These are phyloP conservation scores for Priceomyces carsonii DNA, from an alignment of 805 yeast species.

Conservation along the genomic window DNA sequence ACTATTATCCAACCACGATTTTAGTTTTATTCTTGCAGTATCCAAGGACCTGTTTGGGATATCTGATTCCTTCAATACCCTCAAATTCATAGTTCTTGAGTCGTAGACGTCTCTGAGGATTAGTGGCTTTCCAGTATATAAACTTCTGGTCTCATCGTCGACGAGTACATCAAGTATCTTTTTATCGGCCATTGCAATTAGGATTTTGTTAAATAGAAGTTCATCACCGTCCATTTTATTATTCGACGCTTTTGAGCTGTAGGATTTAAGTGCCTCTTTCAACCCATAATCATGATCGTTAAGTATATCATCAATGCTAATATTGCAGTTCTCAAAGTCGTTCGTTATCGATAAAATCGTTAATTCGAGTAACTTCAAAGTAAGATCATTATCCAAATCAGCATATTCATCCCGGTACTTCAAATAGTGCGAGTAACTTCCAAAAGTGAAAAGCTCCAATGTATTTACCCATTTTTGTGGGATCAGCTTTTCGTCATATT, in stretches of 20 bases:
- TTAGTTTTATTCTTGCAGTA: slow-evolving; percentile 17
- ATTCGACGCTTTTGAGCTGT: background rate
- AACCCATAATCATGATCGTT: slow-evolving; percentile 16
- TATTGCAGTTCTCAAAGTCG: slow-evolving; percentile 20
- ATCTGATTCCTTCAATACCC: slow-evolving; percentile 26
- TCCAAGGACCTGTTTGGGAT: slow-evolving; percentile 18
- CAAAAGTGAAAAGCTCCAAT: slow-evolving; percentile 41
- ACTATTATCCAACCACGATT: slow-evolving; percentile 23
- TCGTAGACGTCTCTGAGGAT: slow-evolving; percentile 35
- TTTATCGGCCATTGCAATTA: slow-evolving; percentile 27
- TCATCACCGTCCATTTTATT: background rate
- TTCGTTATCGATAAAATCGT: slow-evolving; percentile 24
- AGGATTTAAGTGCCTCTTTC: slow-evolving; percentile 8
- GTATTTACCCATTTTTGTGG: slow-evolving; percentile 18
- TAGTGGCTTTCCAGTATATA: slow-evolving; percentile 18
- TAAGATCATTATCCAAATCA: slow-evolving; percentile 12
- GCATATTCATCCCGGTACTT: slow-evolving; percentile 17
- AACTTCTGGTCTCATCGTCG: slow-evolving; percentile 21
- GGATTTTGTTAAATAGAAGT: slow-evolving; percentile 16
- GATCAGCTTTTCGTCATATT: background rate
- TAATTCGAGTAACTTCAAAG: slow-evolving; percentile 27
- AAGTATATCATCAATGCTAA: slow-evolving; percentile 13
- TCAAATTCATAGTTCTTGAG: slow-evolving; percentile 16
- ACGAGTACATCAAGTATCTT: slow-evolving; percentile 24
- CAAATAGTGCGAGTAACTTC: slow-evolving; percentile 26